phyloP scores from a whole-genome alignment of 768 basidiomycete genomes.

The Mycena albidolilacea region DNA sequence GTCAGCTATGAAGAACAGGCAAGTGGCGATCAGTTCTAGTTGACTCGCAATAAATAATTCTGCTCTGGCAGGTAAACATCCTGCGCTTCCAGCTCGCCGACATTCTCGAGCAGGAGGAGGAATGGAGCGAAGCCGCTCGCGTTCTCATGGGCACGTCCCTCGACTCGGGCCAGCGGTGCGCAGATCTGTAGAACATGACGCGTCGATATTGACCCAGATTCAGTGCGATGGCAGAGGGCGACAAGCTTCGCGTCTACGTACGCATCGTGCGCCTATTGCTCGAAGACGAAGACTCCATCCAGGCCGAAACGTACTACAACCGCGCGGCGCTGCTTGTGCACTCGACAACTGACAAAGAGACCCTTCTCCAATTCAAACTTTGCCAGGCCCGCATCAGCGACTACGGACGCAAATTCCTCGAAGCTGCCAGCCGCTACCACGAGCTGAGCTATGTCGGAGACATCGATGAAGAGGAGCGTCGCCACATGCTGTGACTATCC shows the following conservation, averaged over 20 bases:
- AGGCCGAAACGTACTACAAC: slow-evolving; percentile 98
- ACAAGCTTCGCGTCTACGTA: slow-evolving; percentile 92
- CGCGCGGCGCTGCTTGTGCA: slow-evolving; percentile 93
- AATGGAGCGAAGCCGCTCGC: slow-evolving; percentile 93
- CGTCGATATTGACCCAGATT: slow-evolving; percentile 29
- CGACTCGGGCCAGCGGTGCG: slow-evolving; percentile 89
- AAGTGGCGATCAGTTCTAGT: slow-evolving; percentile 41
- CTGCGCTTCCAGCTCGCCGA: slow-evolving; percentile 93
- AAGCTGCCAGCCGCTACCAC: slow-evolving; percentile 95
- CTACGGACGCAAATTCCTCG: slow-evolving; percentile 91
- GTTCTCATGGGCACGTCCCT: slow-evolving; percentile 94
- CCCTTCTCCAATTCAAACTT: slow-evolving; percentile 88
- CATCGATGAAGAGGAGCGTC: slow-evolving; percentile 94
- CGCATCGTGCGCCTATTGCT: slow-evolving; percentile 94
- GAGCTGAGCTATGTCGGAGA: slow-evolving; percentile 93
- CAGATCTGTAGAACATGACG: slow-evolving; percentile 20
- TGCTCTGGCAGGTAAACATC: slow-evolving; percentile 75
- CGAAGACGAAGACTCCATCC: slow-evolving; percentile 96
- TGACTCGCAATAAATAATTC: slow-evolving; percentile 7
- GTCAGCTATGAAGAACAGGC: slow-evolving; percentile 98
- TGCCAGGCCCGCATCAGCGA: slow-evolving; percentile 97
- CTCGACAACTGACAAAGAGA: slow-evolving; percentile 83
- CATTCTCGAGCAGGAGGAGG: slow-evolving; percentile 89
- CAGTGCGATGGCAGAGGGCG: slow-evolving; percentile 81
- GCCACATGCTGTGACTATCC: slow-evolving; percentile 84